A percentile compares a stretch with the other conserved stretches of the same genome.
phyloP scores from a whole-genome alignment of 2,329 filamentous ascomycete genomes.

The Xylariaceae sp. region DNA sequence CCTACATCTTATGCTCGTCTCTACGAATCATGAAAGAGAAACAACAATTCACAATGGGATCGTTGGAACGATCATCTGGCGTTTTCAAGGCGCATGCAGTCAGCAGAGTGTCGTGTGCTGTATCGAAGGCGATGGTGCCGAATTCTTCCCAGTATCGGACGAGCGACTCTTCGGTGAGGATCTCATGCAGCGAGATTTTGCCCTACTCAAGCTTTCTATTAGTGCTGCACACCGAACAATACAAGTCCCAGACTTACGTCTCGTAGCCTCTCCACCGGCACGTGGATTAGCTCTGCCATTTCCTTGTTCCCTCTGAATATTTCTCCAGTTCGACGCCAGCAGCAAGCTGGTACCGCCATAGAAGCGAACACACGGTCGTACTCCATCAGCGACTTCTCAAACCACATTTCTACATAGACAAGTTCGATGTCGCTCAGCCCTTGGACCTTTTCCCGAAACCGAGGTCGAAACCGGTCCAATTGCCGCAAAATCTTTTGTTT shows the following conservation, averaged over 20 bases:
- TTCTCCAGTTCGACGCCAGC: conserved; percentile 94
- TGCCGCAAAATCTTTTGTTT: conserved; percentile 91
- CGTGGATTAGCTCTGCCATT: conserved; percentile 94
- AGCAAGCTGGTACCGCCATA: conserved; percentile 97
- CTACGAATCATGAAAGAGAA: conserved; percentile 96
- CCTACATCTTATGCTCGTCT: conserved; percentile 95
- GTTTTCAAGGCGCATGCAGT: conserved; percentile 91
- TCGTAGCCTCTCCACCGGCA: conserved; percentile 84
- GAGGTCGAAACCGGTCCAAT: conserved; percentile 88
- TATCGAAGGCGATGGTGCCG: conserved; percentile 94
- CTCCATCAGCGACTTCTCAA: conserved; percentile 93
- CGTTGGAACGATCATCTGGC: conserved; percentile 65
- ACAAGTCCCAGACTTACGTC: conserved; percentile 62
- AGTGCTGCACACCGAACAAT: not conserved
- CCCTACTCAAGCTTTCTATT: conserved; percentile 54
- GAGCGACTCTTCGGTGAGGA: conserved; percentile 89
- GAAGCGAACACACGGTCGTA: conserved; percentile 98
- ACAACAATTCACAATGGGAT: conserved; percentile 82
- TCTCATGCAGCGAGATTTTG: conserved; percentile 91
- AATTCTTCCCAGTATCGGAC: conserved; percentile 99
- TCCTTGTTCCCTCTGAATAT: conserved; percentile 98
- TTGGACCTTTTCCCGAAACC: conserved; percentile 94
- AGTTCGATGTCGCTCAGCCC: conserved; percentile 90
- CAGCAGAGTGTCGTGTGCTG: conserved; percentile 87
- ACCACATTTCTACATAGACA: conserved; percentile 98